These are phyloP conservation scores for Diaporthe sp. DNA, from an alignment of 2,329 filamentous ascomycete genomes.

Conservation along the genomic window DNA sequence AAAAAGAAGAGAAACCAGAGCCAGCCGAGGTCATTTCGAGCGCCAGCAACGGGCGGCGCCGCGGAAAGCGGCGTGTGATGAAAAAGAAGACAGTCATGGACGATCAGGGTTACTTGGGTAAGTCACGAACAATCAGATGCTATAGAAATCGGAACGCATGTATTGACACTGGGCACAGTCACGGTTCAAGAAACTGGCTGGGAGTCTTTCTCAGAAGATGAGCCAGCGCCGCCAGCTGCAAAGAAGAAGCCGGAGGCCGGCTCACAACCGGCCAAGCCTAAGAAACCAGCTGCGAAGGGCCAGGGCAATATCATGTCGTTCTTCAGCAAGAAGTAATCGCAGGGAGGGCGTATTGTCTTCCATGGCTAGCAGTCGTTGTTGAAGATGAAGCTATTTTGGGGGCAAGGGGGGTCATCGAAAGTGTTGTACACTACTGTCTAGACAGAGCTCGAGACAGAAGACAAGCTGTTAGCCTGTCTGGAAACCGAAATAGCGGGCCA, in stretches of 20 bases:
- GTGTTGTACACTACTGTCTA: too few relatives aligned
- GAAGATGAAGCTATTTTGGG: not conserved
- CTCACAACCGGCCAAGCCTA: conserved; percentile 58
- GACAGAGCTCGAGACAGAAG: not conserved
- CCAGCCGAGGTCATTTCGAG: conserved; percentile 64
- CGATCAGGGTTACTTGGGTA: conserved; percentile 89
- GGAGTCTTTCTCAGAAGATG: conserved; percentile 95
- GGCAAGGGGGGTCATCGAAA: not conserved
- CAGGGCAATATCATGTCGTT: conserved; percentile 94
- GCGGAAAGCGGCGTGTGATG: conserved; percentile 83
- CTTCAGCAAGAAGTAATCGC: conserved; percentile 79
- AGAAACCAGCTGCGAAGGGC: conserved; percentile 67
- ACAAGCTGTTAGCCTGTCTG: not conserved
- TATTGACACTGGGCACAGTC: conserved; percentile 62
- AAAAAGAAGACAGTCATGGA: conserved; percentile 90
- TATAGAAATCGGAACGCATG: not conserved
- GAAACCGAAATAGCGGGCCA: not conserved
- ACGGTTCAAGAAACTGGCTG: conserved; percentile 86
- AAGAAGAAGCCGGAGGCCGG: conserved; percentile 62
- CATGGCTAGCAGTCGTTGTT: not conserved
- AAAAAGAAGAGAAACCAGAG: conserved; percentile 50
- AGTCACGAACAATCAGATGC: conserved; percentile 43
- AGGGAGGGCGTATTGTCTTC: not conserved
- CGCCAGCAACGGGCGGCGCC: conserved; percentile 69
- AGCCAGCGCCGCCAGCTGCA: conserved; percentile 63